Percentiles rank a stretch among this genome's conserved stretches.
Evolutionary conservation across 2,329 filamentous ascomycete species (phyloP).

Genomic region (Zymoseptoria passerinii): DNA sequence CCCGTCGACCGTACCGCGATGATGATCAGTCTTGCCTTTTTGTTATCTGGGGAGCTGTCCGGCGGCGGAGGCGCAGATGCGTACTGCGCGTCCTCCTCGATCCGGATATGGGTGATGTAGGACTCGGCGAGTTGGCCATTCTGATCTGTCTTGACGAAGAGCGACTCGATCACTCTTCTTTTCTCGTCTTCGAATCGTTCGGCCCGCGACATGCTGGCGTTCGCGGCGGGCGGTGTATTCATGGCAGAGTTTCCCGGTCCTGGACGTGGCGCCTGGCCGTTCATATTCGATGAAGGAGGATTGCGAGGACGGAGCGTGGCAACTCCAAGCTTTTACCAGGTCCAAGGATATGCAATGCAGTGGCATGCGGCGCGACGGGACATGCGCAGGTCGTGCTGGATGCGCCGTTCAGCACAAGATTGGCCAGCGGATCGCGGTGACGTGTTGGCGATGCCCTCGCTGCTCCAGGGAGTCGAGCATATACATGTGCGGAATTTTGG

Average conservation of each 20-base stretch:
- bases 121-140: constrained; percentile 82
- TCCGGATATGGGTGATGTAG: constrained; percentile 94
- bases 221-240: constrained; percentile 1
- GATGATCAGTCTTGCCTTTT: constrained; percentile 87
- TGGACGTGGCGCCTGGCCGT: background rate
- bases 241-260: background rate
- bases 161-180: constrained; percentile 84
- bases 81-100: constrained; percentile 76
- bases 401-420: background rate
- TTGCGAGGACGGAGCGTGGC: background rate
- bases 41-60: constrained; percentile 60
- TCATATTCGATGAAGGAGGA: background rate
- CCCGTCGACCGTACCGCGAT: constrained; percentile 89
- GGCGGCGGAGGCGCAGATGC: constrained; percentile 80
- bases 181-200: constrained; percentile 97
- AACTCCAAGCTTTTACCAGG: background rate
- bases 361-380: background rate
- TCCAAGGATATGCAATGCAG: background rate
- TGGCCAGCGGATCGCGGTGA: background rate
- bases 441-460: background rate
- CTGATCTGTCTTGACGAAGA: constrained; percentile 81
- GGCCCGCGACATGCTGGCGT: constrained; percentile 42
- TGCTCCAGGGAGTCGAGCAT: background rate
- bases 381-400: background rate
- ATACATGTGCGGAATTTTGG: background rate